phyloP scores from a whole-genome alignment of 2,329 filamentous ascomycete genomes.

The Trichoderma citrinoviride region DNA sequence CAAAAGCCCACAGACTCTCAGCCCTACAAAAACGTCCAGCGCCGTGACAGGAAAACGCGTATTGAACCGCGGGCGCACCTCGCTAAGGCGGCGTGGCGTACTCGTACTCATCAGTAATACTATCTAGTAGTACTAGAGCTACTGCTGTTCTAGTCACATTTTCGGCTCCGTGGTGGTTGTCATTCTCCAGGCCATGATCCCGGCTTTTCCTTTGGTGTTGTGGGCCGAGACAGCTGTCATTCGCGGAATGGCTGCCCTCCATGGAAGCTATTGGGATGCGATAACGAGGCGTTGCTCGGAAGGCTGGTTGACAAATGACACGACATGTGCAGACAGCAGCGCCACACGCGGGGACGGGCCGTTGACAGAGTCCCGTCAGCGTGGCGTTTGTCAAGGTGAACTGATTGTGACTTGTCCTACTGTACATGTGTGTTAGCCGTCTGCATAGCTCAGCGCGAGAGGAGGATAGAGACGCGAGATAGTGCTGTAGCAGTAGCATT shows the following conservation, averaged over 20 bases:
- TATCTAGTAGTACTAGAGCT: not conserved
- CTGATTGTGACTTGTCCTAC: not conserved
- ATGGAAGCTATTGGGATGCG: slow-evolving; percentile 8
- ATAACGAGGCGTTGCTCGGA: not conserved
- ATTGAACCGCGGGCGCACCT: not conserved
- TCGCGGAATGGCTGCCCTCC: not conserved
- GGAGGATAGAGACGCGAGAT: not conserved
- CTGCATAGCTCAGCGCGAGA: not conserved
- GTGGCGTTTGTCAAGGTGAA: too few relatives aligned
- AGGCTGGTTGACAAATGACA: not conserved
- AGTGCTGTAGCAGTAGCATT: not conserved
- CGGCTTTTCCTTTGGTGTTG: too few relatives aligned
- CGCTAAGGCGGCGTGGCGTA: not conserved
- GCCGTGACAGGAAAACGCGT: not conserved
- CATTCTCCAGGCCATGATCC: too few relatives aligned
- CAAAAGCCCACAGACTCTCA: slow-evolving; percentile 4
- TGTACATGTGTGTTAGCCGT: not conserved
- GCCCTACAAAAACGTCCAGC: not conserved
- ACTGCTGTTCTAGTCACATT: slow-evolving; percentile 1
- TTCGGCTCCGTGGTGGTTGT: not conserved
- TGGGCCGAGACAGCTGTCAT: not conserved
- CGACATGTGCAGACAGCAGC: not conserved
- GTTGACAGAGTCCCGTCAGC: not conserved
- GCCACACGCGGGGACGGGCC: slow-evolving; percentile 12
- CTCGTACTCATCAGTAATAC: too few relatives aligned